These are phyloP conservation scores for Pseudopyrenochaeta lycopersici DNA, from an alignment of 2,329 filamentous ascomycete genomes.

Conservation along the genomic window DNA sequence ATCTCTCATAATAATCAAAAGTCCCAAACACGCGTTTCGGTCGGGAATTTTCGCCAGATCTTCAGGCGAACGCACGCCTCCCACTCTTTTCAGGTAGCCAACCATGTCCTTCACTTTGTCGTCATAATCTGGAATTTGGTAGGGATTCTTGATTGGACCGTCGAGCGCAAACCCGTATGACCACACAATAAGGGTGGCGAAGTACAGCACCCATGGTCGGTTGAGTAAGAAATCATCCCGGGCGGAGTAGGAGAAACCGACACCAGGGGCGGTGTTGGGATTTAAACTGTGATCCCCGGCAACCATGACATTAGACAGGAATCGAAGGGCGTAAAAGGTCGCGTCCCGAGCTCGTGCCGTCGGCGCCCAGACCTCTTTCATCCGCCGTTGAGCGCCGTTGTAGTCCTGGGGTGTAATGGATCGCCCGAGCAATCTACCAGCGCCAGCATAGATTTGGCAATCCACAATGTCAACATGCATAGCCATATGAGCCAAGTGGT, in stretches of 20 bases:
- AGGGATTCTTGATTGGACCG: constrained; percentile 69
- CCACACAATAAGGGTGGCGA: constrained; percentile 92
- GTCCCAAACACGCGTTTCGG: constrained; percentile 82
- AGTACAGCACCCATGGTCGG: constrained; percentile 94
- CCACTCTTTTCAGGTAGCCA: constrained; percentile 76
- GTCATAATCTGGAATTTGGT: constrained; percentile 65
- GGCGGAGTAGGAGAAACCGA: constrained; percentile 71
- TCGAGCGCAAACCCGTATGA: constrained; percentile 92
- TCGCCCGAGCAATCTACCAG: constrained; percentile 83
- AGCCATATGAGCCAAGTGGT: constrained; percentile 95
- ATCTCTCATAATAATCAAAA: constrained; percentile 82
- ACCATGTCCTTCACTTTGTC: constrained; percentile 82
- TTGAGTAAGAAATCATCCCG: constrained; percentile 90
- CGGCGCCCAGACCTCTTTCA: constrained; percentile 90
- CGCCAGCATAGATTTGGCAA: constrained; percentile 93
- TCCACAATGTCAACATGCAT: constrained; percentile 99
- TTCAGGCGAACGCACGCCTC: constrained; percentile 76
- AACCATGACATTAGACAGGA: constrained; percentile 84
- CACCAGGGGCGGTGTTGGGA: constrained; percentile 34
- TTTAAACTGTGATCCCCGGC: constrained; percentile 60
- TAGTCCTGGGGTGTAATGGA: constrained; percentile 86
- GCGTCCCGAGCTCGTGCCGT: constrained; percentile 89
- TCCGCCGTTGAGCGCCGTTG: constrained; percentile 78
- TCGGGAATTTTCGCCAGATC: constrained; percentile 77
- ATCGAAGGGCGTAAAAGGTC: constrained; percentile 89